A percentile compares a stretch with the other conserved stretches of the same genome.
Conservation (phyloP, 495 filamentous ascomycete genomes). For the Zalerion maritima region DNA sequence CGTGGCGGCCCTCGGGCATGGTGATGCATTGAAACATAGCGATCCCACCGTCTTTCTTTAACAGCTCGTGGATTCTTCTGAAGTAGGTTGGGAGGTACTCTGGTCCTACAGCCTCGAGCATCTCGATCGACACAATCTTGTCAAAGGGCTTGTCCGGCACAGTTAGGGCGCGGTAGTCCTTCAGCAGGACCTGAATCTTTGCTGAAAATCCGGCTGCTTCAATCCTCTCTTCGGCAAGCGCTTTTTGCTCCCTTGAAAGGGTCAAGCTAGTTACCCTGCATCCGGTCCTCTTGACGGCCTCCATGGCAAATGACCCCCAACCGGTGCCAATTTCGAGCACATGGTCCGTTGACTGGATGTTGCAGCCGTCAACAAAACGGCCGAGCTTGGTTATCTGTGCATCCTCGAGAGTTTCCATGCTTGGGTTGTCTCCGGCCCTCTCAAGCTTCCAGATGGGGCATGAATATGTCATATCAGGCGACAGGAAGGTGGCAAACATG, state of each 20-base stretch:
- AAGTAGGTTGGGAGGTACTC: slow-evolving; percentile 51
- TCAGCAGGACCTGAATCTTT: slow-evolving; percentile 40
- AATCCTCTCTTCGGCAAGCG: slow-evolving; percentile 43
- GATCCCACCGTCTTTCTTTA: slow-evolving; percentile 50
- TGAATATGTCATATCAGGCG: slow-evolving; percentile 62
- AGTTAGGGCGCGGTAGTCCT: slow-evolving; percentile 45
- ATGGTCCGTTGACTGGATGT: slow-evolving; percentile 46
- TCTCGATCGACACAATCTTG: slow-evolving; percentile 58
- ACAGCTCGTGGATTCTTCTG: slow-evolving; percentile 36
- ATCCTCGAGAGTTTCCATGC: slow-evolving; percentile 40
- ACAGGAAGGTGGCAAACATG: slow-evolving; percentile 59
- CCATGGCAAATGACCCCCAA: slow-evolving; percentile 54
- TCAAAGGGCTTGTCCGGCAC: slow-evolving; percentile 42
- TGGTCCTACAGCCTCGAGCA: slow-evolving; percentile 58
- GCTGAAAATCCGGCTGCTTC: slow-evolving; percentile 32
- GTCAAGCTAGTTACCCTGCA: slow-evolving; percentile 51
- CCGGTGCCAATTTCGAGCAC: slow-evolving; percentile 57
- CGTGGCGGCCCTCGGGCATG: slow-evolving; percentile 46
- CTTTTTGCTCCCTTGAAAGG: slow-evolving; percentile 45
- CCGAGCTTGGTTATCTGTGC: slow-evolving; percentile 52
- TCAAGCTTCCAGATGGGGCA: slow-evolving; percentile 49
- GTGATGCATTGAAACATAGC: slow-evolving; percentile 64
- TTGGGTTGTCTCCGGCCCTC: slow-evolving; percentile 6
- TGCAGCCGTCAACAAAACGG: slow-evolving; percentile 43
- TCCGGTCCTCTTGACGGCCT: slow-evolving; percentile 41